Percentiles rank a stretch among this genome's conserved stretches.
phyloP scores from a whole-genome alignment of 305 asterid species.

The Fraxinus floribunda region DNA sequence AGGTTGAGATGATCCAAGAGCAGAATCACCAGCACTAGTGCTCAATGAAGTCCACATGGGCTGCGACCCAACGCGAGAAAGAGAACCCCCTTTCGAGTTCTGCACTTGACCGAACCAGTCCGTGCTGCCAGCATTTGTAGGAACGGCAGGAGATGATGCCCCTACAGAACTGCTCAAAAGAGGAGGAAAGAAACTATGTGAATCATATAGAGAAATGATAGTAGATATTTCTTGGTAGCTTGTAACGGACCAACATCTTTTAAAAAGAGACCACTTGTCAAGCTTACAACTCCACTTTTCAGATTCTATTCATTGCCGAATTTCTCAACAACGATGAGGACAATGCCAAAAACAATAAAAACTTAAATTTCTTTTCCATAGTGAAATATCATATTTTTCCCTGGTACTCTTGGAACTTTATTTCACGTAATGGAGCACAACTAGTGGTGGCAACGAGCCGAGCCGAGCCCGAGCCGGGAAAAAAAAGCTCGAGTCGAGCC shows the following conservation, averaged over 20 bases:
- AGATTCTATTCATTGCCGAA: background rate
- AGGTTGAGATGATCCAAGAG: slow-evolving; percentile 87
- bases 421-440: slow-evolving; percentile 14
- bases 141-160: slow-evolving; percentile 95
- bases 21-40: slow-evolving; percentile 91
- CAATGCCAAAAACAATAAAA: background rate
- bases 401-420: background rate
- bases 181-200: background rate
- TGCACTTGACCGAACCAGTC: slow-evolving; percentile 80
- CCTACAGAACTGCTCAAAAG: slow-evolving; percentile 76
- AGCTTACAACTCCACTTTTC: slow-evolving; percentile 15
- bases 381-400: background rate
- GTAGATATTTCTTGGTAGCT: slow-evolving; percentile 9
- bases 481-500: too few species aligned
- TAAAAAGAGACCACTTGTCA: slow-evolving; percentile 10
- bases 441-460: background rate
- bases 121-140: slow-evolving; percentile 78
- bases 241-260: background rate
- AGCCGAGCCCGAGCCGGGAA: too few species aligned
- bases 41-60: slow-evolving; percentile 70
- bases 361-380: background rate
- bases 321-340: background rate
- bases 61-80: slow-evolving; percentile 76
- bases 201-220: slow-evolving; percentile 5
- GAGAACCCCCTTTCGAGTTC: slow-evolving; percentile 80